Evolutionary conservation across 1,139 yeast genomes (phyloP).

Genomic region (Candida pseudoviswanathii): DNA sequence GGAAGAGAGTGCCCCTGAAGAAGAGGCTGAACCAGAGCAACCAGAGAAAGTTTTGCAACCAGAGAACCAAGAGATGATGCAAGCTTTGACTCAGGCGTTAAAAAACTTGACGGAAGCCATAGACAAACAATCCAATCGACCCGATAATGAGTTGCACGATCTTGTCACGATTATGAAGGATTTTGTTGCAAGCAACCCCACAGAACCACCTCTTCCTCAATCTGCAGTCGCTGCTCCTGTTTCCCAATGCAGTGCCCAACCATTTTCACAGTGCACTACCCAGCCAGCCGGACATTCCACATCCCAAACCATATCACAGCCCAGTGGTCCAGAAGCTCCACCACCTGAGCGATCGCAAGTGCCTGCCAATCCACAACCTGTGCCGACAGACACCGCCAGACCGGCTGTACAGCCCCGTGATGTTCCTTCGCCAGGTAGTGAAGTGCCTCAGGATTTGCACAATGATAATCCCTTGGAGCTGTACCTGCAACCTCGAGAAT

Average conservation of each 20-base stretch:
- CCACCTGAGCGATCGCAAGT: background rate
- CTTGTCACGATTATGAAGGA: background rate
- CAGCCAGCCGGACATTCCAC: no score
- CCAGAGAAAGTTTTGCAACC: background rate
- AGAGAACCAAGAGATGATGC: background rate
- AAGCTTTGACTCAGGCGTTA: background rate
- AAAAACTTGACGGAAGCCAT: background rate
- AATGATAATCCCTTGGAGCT: background rate
- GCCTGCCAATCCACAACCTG: background rate
- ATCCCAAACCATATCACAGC: no score
- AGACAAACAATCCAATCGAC: background rate
- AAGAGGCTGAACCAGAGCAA: no score
- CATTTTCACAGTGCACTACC: background rate
- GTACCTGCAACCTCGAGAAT: background rate
- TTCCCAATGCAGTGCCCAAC: no score
- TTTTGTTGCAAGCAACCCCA: background rate
- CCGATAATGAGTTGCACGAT: background rate
- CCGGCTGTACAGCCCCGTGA: background rate
- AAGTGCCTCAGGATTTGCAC: slow-evolving; percentile 1
- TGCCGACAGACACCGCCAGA: background rate
- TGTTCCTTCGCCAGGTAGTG: background rate
- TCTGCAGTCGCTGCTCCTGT: no score
- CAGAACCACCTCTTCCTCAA: background rate
- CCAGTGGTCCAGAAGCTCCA: background rate
- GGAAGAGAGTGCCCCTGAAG: background rate